These are phyloP conservation scores for Sphaerobolus stellatus DNA, from an alignment of 1,284 basidiomycete genomes.

Conservation along the genomic window DNA sequence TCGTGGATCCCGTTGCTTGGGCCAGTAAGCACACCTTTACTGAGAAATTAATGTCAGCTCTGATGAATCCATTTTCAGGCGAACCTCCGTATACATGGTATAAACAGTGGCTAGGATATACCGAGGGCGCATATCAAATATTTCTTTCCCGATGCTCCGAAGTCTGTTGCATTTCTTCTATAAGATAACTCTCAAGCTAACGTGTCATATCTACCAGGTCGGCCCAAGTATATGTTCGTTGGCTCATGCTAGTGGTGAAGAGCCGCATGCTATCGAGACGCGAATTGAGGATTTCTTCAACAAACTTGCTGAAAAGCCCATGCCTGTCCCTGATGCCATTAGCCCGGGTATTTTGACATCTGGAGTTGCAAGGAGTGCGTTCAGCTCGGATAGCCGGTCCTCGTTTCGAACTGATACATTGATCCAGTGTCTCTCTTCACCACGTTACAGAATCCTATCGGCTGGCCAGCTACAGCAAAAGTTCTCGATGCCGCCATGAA, in stretches of 20 bases:
- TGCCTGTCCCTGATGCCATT: slow-evolving; percentile 29
- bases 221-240: slow-evolving; percentile 33
- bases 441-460: slow-evolving; percentile 17
- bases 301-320: slow-evolving; percentile 29
- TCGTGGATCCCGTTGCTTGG: slow-evolving; percentile 14
- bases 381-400: neutral
- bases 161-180: slow-evolving; percentile 18
- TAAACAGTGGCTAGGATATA: slow-evolving; percentile 28
- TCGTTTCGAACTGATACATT: neutral
- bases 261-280: slow-evolving; percentile 25
- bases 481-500: slow-evolving; percentile 24
- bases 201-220: slow-evolving; percentile 22
- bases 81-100: slow-evolving; percentile 38
- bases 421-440: slow-evolving; percentile 22
- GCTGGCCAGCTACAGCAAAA: slow-evolving; percentile 20
- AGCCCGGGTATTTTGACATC: slow-evolving; percentile 35
- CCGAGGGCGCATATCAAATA: slow-evolving; percentile 33
- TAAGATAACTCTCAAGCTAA: neutral
- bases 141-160: slow-evolving; percentile 35
- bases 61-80: slow-evolving; percentile 20
- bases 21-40: slow-evolving; percentile 6
- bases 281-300: slow-evolving; percentile 37
- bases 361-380: slow-evolving; percentile 32
- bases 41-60: neutral
- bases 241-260: slow-evolving; percentile 23